Evolutionary conservation across 495 filamentous ascomycete genomes (phyloP), one percentile per base, ranked within the genome.

Genomic region (Penicillium arizonense): DNA sequence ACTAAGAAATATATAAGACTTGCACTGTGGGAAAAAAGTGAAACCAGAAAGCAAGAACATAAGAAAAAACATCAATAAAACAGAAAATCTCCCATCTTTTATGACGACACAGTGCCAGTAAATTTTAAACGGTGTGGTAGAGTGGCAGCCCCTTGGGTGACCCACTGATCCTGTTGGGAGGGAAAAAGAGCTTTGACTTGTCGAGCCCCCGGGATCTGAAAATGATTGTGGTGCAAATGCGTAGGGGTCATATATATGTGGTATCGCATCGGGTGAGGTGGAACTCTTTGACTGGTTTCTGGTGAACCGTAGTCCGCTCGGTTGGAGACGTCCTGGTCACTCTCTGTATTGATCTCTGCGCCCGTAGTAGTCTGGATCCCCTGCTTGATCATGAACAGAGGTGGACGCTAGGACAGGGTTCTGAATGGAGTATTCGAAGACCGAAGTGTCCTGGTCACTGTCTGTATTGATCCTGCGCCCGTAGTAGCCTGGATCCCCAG

Each of bases 291-390:
- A 11, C 32, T 58, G 18, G 51, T 40, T 6, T 53, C 13, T 2
- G 61, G 43, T 4, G 59, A 28, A 20, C 52, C 57, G 55, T 67
- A 75, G 40, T 68, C 70, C 12, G 72, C 58, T 3, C 70, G 52
- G 26, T 56, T 57, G 62, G 67, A 76, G 26, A 74, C 56, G 38
- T 68, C 65, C 37, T 65, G 71, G n/a, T 71, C 64, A 59, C 69
- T n/a, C n/a, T 64, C 53, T 5, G 73, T 63, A 24, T 24, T 24
- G 10, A 59, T 51, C 69, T n/a, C 71, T 75, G 14, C 57, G 32
- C n/a, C 70, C 68, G 32, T 60, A 68, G 4, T 69, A 64, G 39
- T 49, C 49, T 12, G 60, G 23, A 24, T 24, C 24, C 0, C 61
- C 35, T 40, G 9, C 50, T 57, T 53, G 66, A 55, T 54, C 18